Evolutionary conservation across 2,329 filamentous ascomycete species (phyloP).

Genomic region (Botrytis galanthina): DNA sequence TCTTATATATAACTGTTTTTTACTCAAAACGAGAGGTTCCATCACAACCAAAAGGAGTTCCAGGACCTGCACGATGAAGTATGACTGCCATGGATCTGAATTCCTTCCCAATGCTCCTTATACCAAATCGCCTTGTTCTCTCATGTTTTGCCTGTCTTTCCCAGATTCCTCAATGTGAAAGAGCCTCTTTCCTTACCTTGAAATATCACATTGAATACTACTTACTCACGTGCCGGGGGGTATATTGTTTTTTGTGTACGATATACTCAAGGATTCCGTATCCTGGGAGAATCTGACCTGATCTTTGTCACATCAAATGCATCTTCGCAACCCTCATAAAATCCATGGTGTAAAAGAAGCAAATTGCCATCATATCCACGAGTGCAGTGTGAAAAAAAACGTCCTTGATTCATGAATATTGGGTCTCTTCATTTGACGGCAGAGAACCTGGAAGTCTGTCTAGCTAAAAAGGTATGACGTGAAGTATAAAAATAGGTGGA

Average conservation of each 20-base stretch:
- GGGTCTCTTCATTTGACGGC: neutral
- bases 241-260: neutral
- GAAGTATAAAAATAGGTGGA: constrained; percentile 7
- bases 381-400: neutral
- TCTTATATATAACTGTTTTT: neutral
- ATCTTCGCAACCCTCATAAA: neutral
- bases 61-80: neutral
- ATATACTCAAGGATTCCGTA: neutral
- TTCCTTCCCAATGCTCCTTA: neutral
- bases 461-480: neutral
- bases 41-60: neutral
- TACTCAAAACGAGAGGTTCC: neutral
- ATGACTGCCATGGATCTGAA: neutral
- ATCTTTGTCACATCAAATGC: too few relatives aligned
- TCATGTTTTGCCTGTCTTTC: neutral
- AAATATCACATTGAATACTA: neutral
- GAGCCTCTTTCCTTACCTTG: neutral
- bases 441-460: neutral
- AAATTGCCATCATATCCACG: neutral
- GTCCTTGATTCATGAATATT: neutral
- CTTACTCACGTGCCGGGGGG: neutral
- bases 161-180: neutral
- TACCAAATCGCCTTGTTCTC: neutral
- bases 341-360: neutral
- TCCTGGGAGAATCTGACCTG: neutral